These are phyloP conservation scores for Ascochyta lentis DNA, from an alignment of 2,329 filamentous ascomycete genomes.

Conservation along the genomic window DNA sequence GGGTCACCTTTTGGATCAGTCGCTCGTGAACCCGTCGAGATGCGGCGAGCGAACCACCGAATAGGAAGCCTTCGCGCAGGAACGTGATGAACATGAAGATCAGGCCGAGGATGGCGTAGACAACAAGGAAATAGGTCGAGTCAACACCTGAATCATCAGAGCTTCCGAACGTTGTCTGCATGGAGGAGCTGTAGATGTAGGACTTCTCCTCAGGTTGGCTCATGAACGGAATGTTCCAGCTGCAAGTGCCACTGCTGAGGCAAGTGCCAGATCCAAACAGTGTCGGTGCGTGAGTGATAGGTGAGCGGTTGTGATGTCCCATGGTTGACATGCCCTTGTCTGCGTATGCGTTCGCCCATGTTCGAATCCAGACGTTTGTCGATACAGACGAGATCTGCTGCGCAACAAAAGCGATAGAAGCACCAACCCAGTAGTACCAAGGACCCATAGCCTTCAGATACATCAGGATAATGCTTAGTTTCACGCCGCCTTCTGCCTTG, in stretches of 20 bases:
- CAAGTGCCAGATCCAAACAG: conserved; percentile 55
- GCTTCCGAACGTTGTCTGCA: conserved; percentile 50
- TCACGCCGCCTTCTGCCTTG: conserved; percentile 86
- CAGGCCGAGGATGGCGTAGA: conserved; percentile 82
- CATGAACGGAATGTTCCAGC: conserved; percentile 53
- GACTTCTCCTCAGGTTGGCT: conserved; percentile 29
- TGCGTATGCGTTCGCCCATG: conserved; percentile 92
- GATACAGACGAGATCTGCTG: conserved; percentile 88
- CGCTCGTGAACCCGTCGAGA: conserved; percentile 83
- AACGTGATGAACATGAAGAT: conserved; percentile 82
- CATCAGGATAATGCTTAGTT: conserved; percentile 82
- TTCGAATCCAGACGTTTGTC: conserved; percentile 91
- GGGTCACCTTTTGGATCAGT: conserved; percentile 78
- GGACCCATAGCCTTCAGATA: conserved; percentile 93
- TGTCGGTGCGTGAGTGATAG: conserved; percentile 53
- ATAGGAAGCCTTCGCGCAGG: conserved; percentile 83
- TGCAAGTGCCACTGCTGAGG: conserved; percentile 58
- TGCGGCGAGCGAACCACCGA: conserved; percentile 87
- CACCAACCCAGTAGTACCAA: conserved; percentile 92
- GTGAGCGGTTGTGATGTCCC: conserved; percentile 42
- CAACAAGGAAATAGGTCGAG: conserved; percentile 79
- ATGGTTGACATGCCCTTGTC: conserved; percentile 49
- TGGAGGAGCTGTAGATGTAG: conserved; percentile 47
- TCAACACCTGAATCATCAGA: conserved; percentile 66
- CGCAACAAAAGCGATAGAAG: conserved; percentile 74